Base-by-base conservation (phyloP, 2,329 filamentous ascomycete species). In the Raffaelea ambrosiae region DNA sequence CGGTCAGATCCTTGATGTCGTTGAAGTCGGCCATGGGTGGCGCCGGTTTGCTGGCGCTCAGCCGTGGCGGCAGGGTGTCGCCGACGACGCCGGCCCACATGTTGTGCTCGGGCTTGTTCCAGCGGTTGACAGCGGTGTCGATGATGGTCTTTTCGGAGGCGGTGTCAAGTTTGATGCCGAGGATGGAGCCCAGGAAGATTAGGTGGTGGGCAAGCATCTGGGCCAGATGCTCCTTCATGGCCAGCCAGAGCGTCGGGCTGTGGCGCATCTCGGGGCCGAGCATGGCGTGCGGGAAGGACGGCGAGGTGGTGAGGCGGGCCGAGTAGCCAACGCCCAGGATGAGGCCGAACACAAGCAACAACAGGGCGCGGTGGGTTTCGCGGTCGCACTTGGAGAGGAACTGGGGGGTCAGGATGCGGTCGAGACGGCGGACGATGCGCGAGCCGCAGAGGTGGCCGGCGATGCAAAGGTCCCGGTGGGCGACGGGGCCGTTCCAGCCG, bases 151-250 rank as follows among this genome's bases (percentile, higher is more conserved):
- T 54, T 48, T 63, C 61, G 11, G 61, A 44, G 0, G 49, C 53
- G 9, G 59, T 57, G n/a, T 61, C 60, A 3, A 62, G 51, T 49
- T 57, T 59, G 49, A 63, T 60, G 5, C 59, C 59, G 10, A 63
- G 46, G 35, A 55, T 57, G 2, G 57, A 59, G 2, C 57, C 60
- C 9, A 63, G 45, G 29, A 58, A 62, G 9, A 61, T 59, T 20
- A 62, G 44, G 39, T 63, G 57, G 40, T 61, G 59, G 3, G 59
- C 59, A 8, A 63, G 53, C 58, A 59, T 63, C 53, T 61, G 60
- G 19, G 59, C 57, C 31, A 63, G 53, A 40, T 61, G 60, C 44
- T 61, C 60, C 49, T 61, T 60, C 57, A 61, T 61, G 23, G 58
- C 55, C 18, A 63, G 43, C 60, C 60, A 62, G 21, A 61, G 53